Percentiles rank a stretch among this genome's conserved stretches.
Evolutionary conservation across 2,329 filamentous ascomycete genomes (phyloP).

Genomic region (Botrytis squamosa): DNA sequence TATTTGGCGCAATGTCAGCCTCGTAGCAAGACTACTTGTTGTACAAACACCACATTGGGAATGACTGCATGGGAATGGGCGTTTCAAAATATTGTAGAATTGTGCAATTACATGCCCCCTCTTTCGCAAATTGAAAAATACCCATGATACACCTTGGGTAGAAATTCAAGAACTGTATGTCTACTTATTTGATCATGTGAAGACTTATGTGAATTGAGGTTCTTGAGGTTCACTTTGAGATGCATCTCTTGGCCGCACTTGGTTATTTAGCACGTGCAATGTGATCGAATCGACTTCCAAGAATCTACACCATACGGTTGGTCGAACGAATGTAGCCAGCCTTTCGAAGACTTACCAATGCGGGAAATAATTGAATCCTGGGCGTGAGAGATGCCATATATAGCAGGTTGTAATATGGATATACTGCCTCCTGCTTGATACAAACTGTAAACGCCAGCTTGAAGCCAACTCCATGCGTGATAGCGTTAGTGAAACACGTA

Average conservation of each 20-base stretch:
- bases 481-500: background rate
- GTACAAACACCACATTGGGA: constrained; percentile 32
- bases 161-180: background rate
- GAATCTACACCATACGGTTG: background rate
- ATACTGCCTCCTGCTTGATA: too few species aligned
- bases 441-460: background rate
- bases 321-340: background rate
- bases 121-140: background rate
- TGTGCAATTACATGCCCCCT: constrained; percentile 22
- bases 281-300: background rate
- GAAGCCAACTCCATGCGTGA: background rate
- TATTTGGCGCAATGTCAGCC: constrained; percentile 3
- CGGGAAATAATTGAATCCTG: background rate
- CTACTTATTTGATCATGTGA: background rate
- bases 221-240: background rate
- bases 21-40: constrained; percentile 21
- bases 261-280: background rate
- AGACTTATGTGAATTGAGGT: background rate
- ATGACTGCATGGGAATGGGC: constrained; percentile 27
- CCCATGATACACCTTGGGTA: background rate
- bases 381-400: background rate
- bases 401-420: background rate
- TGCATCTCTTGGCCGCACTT: background rate
- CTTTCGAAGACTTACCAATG: background rate
- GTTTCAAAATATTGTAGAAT: constrained; percentile 26